Evolutionary conservation across 108 stramenopile genomes (phyloP).

Genomic region (Nitzschia sp.): DNA sequence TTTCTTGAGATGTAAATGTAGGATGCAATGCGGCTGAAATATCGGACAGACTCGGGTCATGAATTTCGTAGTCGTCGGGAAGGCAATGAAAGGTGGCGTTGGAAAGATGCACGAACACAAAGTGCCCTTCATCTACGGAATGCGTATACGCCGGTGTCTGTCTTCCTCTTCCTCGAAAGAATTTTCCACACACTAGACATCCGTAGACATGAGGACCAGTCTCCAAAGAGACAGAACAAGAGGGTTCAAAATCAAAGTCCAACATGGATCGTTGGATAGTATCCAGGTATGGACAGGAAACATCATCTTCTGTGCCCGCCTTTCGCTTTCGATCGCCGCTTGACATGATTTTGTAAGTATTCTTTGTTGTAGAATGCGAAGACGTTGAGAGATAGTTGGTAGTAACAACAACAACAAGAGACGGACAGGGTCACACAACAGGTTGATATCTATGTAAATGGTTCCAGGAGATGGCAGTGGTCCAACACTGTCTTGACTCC

Average conservation of each 20-base stretch:
- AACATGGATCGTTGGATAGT: conserved; percentile 92
- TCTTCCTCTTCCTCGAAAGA: conserved; percentile 89
- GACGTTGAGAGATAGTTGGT: too few species aligned
- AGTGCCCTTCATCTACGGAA: conserved; percentile 87
- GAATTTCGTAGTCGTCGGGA: conserved; percentile 95
- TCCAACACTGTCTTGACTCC: too few species aligned
- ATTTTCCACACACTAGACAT: conserved; percentile 98
- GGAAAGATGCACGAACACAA: conserved; percentile 88
- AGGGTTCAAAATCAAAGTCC: conserved; percentile 94
- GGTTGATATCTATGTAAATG: too few species aligned
- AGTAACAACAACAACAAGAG: too few species aligned
- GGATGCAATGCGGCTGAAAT: conserved; percentile 86
- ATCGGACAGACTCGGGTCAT: conserved; percentile 82
- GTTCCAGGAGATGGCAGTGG: too few species aligned
- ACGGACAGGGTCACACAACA: too few species aligned
- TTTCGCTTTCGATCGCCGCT: conserved; percentile 8
- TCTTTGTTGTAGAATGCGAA: background rate
- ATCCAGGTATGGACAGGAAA: conserved; percentile 94
- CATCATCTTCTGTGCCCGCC: background rate
- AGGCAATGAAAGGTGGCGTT: conserved; percentile 88
- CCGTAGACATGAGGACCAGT: conserved; percentile 92
- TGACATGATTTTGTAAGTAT: too few species aligned
- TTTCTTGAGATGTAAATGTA: conserved; percentile 60
- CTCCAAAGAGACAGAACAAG: conserved; percentile 89
- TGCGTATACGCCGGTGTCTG: conserved; percentile 96